phyloP scores from a whole-genome alignment of 176 grass and related monocot genomes.

The Saccharum officinarum region DNA sequence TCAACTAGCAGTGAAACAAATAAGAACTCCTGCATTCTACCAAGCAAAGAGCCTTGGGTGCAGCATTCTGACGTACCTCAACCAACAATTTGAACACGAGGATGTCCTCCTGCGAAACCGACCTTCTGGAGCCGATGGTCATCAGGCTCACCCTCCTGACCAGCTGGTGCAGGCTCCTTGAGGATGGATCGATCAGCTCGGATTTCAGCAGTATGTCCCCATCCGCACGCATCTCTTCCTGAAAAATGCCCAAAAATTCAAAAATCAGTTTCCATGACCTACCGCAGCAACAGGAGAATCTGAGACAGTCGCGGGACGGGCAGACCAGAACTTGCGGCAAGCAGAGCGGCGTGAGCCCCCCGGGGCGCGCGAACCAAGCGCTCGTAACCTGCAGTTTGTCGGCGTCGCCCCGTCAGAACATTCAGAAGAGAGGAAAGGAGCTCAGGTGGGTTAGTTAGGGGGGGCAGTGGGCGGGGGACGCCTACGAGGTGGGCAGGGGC shows the following conservation, averaged over 20 bases:
- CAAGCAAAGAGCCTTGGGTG: background rate
- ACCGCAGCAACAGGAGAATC: background rate
- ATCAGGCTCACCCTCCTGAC: slow-evolving; percentile 49
- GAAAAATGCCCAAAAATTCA: slow-evolving; percentile 24
- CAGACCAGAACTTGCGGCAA: slow-evolving; percentile 66
- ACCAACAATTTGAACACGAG: slow-evolving; percentile 59
- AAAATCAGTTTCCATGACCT: background rate
- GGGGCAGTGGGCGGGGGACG: background rate
- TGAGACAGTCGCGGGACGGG: background rate
- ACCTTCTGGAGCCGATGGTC: slow-evolving; percentile 35
- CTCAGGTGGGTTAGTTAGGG: background rate
- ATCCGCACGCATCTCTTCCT: slow-evolving; percentile 71
- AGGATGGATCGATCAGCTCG: slow-evolving; percentile 60
- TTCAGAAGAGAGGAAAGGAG: background rate
- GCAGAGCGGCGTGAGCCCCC: slow-evolving; percentile 64
- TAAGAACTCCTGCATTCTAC: background rate
- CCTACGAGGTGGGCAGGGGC: slow-evolving; percentile 44
- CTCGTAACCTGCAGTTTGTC: slow-evolving; percentile 46
- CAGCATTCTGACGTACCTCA: slow-evolving; percentile 34
- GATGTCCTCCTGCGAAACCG: slow-evolving; percentile 46
- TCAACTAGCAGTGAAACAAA: slow-evolving; percentile 2
- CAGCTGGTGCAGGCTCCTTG: slow-evolving; percentile 47
- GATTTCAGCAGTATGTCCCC: slow-evolving; percentile 62
- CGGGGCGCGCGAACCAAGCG: slow-evolving; percentile 49
- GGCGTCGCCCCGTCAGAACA: background rate